Evolutionary conservation across 2,329 filamentous ascomycete species (phyloP).

Genomic region (Aspergillus fructus): DNA sequence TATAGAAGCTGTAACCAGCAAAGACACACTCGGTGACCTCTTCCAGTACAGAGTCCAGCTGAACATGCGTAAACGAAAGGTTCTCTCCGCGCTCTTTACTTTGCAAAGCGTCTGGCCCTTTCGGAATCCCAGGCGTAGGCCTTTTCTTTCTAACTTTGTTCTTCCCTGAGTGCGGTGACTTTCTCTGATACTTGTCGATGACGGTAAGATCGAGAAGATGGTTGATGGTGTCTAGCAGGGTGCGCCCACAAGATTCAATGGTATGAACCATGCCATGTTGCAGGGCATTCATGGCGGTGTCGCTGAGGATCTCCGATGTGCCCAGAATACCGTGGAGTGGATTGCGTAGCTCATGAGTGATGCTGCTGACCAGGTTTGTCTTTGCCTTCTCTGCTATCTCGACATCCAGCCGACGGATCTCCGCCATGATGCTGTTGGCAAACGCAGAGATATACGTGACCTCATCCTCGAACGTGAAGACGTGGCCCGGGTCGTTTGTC

Average conservation of each 20-base stretch:
- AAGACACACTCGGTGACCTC: no score
- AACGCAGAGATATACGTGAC: slow-evolving; percentile 36
- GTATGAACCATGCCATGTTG: slow-evolving; percentile 44
- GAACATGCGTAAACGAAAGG: no score
- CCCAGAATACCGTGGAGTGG: slow-evolving; percentile 48
- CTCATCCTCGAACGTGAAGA: slow-evolving; percentile 19
- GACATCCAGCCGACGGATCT: slow-evolving; percentile 36
- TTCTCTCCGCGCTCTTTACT: no score
- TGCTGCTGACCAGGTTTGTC: slow-evolving; percentile 52
- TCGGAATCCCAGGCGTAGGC: no score
- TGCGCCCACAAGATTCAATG: slow-evolving; percentile 51
- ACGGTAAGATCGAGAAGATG: not conserved
- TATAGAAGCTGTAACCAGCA: no score
- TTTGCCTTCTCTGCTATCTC: slow-evolving; percentile 46
- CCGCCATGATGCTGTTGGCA: slow-evolving; percentile 36
- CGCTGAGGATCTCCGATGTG: slow-evolving; percentile 48
- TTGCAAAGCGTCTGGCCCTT: no score
- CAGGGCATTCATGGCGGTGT: slow-evolving; percentile 39
- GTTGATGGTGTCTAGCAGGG: slow-evolving; percentile 48
- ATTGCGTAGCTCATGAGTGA: slow-evolving; percentile 52
- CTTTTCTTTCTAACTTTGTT: no score
- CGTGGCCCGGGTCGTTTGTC: slow-evolving; percentile 22
- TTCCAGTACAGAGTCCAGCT: no score
- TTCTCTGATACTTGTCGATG: no score
- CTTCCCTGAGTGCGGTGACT: no score